A percentile compares a stretch with the other conserved stretches of the same genome.
Evolutionary conservation across 2,329 filamentous ascomycete genomes (phyloP).

Genomic region (Penicillium sp.): DNA sequence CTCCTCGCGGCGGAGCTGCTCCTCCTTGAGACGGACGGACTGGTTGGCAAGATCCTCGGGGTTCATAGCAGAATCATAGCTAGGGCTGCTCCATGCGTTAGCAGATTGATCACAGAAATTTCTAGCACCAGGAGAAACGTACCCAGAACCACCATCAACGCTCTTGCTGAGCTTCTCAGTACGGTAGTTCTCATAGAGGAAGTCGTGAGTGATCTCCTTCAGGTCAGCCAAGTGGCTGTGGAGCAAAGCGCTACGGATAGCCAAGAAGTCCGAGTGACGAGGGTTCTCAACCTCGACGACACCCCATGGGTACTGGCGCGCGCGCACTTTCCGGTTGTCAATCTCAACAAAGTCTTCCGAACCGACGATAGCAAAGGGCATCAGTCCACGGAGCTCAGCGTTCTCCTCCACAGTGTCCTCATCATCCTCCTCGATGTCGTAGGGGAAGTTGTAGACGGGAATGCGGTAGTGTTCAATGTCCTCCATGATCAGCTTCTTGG

Average conservation of each 20-base stretch:
- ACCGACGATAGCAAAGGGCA: slow-evolving; percentile 98
- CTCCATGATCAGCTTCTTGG: slow-evolving; percentile 99
- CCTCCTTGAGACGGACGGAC: slow-evolving; percentile 98
- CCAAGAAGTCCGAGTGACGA: slow-evolving; percentile 96
- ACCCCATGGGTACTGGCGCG: slow-evolving; percentile 98
- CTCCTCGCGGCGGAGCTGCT: slow-evolving; percentile 97
- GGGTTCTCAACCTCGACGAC: slow-evolving; percentile 99
- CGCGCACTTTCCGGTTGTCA: slow-evolving; percentile 85
- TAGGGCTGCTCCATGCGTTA: slow-evolving; percentile 39
- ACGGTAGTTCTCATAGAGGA: slow-evolving; percentile 99
- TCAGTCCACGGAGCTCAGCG: slow-evolving; percentile 90
- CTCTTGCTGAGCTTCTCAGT: slow-evolving; percentile 99
- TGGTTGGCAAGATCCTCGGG: slow-evolving; percentile 95
- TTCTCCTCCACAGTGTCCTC: slow-evolving; percentile 99
- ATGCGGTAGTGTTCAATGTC: slow-evolving; percentile 99
- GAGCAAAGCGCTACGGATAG: slow-evolving; percentile 90
- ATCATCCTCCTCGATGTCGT: slow-evolving; percentile 99
- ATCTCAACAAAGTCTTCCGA: slow-evolving; percentile 95
- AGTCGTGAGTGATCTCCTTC: slow-evolving; percentile 99
- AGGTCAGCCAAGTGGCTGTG: slow-evolving; percentile 97
- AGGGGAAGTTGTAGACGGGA: slow-evolving; percentile 99
- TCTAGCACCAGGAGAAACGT: slow-evolving; percentile 47
- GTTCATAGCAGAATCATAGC: slow-evolving; percentile 83
- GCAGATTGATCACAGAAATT: slow-evolving; percentile 13
- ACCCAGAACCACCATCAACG: slow-evolving; percentile 86